Base-by-base conservation (phyloP, 371 early-diverging fungal genomes). In the Scutellospora calospora region DNA sequence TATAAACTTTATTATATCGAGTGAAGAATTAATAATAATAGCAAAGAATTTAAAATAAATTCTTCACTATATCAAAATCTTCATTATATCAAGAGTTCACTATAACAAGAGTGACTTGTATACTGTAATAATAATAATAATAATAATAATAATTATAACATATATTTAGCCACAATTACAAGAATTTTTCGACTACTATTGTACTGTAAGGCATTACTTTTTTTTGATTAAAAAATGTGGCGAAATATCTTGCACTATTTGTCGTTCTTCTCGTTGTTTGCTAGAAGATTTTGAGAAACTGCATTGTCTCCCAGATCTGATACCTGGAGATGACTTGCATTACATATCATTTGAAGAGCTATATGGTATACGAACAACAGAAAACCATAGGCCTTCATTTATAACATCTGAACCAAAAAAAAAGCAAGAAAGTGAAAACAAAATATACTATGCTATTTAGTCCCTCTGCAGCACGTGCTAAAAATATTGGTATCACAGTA, bases 341-440 rank as follows among this genome's bases (percentile, higher is more conserved):
- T 63, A 63, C 9, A 63, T 5, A 3, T 31, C 63, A 63, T 63
- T 31, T 63, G 35, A 63, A 14, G 18, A 63, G 18, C 16, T 63
- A 31, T 35, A 63, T 63, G 63, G 63, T 63, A 63, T 33, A 33
- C 35, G 5, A 35, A 63, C 63, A 63, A 63, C 35, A 63, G 63
- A 63, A 29, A 8, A 63, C 12, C 31, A 63, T 33, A 63, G 63
- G 29, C 33, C 12, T 31, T 63, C 31, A 3, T 35, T 63, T 31
- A 31, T 29, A 12, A 35, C 6, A 29, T 16, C 63, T 12, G 27
- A 63, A 27, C 1, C 27, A 63, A 35, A 18, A 63, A 31, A 31
- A 38, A 4, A 38, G 6, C 6, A 38, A 6, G 2, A 38, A 38
- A 38, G n/a, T n/a, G n/a, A n/a, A n/a, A 12, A 33, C 33, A 31